Base-by-base conservation (phyloP, 2,329 filamentous ascomycete genomes). In the Cladosporium sp. region DNA sequence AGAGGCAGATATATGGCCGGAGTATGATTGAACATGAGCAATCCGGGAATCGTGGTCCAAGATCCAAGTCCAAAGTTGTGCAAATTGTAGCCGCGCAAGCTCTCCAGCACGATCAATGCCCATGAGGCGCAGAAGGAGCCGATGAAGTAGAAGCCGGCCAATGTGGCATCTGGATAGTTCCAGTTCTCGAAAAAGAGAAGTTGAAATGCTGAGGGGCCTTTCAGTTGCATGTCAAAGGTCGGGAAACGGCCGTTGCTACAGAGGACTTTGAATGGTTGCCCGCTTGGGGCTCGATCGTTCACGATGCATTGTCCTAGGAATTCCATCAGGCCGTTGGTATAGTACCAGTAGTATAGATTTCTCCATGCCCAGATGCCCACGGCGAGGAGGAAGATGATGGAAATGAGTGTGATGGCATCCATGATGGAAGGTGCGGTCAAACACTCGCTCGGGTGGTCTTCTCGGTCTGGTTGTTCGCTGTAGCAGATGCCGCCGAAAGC, bases 21-120 rank as follows among this genome's bases (percentile, higher is more conserved):
- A 11, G 50, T 53, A 28, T 53, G 50, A 29, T 53, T 53, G 50
- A 53, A 53, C 50, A 53, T 53, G 28, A 53, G 28, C 18, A 53
- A 33, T n/a, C 50, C 50, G 1, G 50, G 50, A 16, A 53, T 21
- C 1, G 26, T 28, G 4, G 50, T 53, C 50, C 28, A 53, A n/a
- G 23, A 28, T 10, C 50, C 50, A 6, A n/a, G 4, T 11, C 28
- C 50, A 18, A 31, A 53, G 28, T n/a, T 53, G 8, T 53, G 50
- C 28, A 33, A 3, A 33, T 53, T 53, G 8, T 53, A 53, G 31
- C 16, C 16, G 16, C 50, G 50, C 28, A 53, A 53, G 50, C 50
- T 53, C 50, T 53, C 50, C 16, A 53, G 50, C 28, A 53, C 26
- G 18, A 53, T 21, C 50, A 53, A 33, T 1, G 50, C 50, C 50